phyloP scores from a whole-genome alignment of 441 rosid genomes.

The Gossypium schwendimanii region DNA sequence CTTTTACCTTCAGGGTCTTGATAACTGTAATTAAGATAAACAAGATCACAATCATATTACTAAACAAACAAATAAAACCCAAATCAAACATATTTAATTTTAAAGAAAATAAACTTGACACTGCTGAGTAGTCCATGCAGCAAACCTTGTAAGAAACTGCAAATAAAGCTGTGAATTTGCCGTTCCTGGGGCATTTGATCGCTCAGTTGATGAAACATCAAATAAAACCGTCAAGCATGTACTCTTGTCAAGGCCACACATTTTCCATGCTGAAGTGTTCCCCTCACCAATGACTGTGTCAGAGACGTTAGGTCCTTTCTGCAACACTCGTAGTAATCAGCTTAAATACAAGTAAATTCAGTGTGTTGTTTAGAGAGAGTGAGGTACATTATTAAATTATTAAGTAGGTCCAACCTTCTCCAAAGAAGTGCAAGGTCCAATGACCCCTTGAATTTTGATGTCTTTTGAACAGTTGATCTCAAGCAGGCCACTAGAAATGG shows the following conservation, averaged over 20 bases:
- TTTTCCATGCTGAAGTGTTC: slow-evolving; percentile 82
- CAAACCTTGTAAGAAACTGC: slow-evolving; percentile 86
- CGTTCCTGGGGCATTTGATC: slow-evolving; percentile 58
- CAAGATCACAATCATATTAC: slow-evolving; percentile 12
- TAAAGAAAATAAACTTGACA: not conserved
- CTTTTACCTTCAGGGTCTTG: slow-evolving; percentile 66
- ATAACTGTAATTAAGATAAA: slow-evolving; percentile 48
- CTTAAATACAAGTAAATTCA: not conserved
- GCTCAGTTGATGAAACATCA: slow-evolving; percentile 83
- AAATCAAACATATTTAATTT: not conserved
- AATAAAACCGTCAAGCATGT: slow-evolving; percentile 89
- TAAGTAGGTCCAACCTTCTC: slow-evolving; percentile 60
- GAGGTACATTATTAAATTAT: slow-evolving; percentile 1
- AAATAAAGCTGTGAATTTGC: slow-evolving; percentile 70
- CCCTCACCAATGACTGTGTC: slow-evolving; percentile 94
- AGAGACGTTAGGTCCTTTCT: slow-evolving; percentile 93
- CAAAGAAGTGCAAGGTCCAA: slow-evolving; percentile 95
- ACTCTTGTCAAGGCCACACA: slow-evolving; percentile 95
- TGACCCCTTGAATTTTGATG: slow-evolving; percentile 82
- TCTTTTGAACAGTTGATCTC: slow-evolving; percentile 94
- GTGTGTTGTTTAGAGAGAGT: not conserved
- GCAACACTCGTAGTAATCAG: slow-evolving; percentile 28
- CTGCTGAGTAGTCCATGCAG: not conserved
- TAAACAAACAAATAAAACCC: slow-evolving; percentile 5
- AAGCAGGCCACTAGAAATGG: slow-evolving; percentile 64